Evolutionary conservation across 257 asterid species (phyloP), one percentile per base, ranked within the genome.

Genomic region (Cruciata laevipes): DNA sequence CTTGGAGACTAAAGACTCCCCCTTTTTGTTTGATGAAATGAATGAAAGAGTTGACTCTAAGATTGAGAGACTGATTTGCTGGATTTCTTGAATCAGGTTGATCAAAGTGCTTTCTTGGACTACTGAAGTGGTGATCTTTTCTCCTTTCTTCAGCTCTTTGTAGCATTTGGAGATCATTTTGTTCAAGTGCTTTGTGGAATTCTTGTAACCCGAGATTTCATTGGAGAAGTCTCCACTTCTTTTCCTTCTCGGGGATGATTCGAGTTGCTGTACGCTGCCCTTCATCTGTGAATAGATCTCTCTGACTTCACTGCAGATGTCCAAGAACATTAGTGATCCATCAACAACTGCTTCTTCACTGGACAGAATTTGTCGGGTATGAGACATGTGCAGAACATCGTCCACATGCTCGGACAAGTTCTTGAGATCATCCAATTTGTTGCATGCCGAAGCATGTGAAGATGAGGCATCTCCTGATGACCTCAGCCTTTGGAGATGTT

Each of bases 361-460:
- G 32, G 77, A 42, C 27, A 78, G 71, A 7, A 61, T 25, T 32
- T 73, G 82, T 58, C 76, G 86, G 71, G 69, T 24, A 3, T 73
- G 63, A 18, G 87, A 79, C 51, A 82, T 60, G 61, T 69, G 82
- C 23, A 83, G 75, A 32, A 78, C 13, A 65, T 67, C 70, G 4
- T 75, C 71, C 27, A 84, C 33, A 35, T 24, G 66, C 9, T 78
- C 74, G 10, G 78, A 81, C 55, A 85, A 55, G 7, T 70, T 71
- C 73, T 20, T 71, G 38, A 85, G 82, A 55, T 75, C 75, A 62
- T 75, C 76, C 82, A 85, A 75, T 21, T 59, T 76, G 40, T 69
- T 24, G 64, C 71, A 79, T 30, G 76, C 27, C 1, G 67, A 75
- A 40, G 72, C 27, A 24, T 60, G 64, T 18, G 81, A 62, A 25